Percentiles rank a stretch among this genome's conserved stretches.
phyloP scores from a whole-genome alignment of 2,329 filamentous ascomycete species.

The Penicillium aurantiogriseum region DNA sequence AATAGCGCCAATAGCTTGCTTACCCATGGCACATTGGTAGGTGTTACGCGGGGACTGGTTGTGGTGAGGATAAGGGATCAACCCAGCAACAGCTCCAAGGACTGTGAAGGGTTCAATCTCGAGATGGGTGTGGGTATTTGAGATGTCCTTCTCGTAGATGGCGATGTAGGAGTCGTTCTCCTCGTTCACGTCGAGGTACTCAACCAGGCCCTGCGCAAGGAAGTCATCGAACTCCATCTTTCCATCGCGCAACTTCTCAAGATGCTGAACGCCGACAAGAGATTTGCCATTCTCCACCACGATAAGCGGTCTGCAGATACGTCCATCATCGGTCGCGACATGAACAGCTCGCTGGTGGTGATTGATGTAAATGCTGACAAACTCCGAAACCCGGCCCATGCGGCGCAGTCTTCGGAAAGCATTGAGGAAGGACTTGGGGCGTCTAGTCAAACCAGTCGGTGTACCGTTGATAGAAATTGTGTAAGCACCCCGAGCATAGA shows the following conservation, averaged over 20 bases:
- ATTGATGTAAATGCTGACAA: conserved; percentile 95
- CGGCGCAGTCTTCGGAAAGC: conserved; percentile 83
- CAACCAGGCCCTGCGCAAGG: conserved; percentile 80
- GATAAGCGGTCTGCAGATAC: conserved; percentile 93
- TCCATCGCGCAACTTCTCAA: conserved; percentile 78
- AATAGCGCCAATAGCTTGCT: conserved; percentile 98
- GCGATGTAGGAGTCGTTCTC: conserved; percentile 95
- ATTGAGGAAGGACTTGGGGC: conserved; percentile 81
- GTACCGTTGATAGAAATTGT: conserved; percentile 96
- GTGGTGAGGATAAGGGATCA: conserved; percentile 98
- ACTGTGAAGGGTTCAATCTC: conserved; percentile 99
- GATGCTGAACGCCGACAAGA: conserved; percentile 73
- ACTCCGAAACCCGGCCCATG: conserved; percentile 89
- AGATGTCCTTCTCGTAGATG: conserved; percentile 82
- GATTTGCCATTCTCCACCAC: conserved; percentile 86
- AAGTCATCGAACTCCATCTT: conserved; percentile 93
- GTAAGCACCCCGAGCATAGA: conserved; percentile 80
- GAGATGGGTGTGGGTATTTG: conserved; percentile 80
- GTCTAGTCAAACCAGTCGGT: conserved; percentile 79
- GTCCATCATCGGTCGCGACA: conserved; percentile 93
- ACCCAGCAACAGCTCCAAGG: conserved; percentile 87
- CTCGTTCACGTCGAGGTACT: conserved; percentile 97
- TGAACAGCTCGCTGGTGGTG: conserved; percentile 88
- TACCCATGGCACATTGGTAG: conserved; percentile 99
- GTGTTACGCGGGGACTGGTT: conserved; percentile 99